phyloP scores from a whole-genome alignment of 371 early-diverging fungal genomes.

The Mucor racemosus region DNA sequence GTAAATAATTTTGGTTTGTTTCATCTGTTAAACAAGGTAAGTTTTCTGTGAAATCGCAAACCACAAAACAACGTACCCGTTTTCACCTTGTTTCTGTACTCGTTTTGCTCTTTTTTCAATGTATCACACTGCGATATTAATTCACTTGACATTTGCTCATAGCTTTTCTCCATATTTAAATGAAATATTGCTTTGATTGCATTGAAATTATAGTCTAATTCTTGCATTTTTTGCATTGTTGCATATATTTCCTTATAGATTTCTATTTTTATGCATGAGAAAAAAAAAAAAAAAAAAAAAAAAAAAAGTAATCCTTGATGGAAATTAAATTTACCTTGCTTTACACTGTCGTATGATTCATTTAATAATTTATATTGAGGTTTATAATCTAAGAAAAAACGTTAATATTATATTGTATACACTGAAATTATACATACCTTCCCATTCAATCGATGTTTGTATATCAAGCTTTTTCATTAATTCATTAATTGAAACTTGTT shows the following conservation, averaged over 20 bases:
- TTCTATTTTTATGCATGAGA: constrained; percentile 11
- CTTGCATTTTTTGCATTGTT: constrained; percentile 32
- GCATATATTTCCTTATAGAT: constrained; percentile 38
- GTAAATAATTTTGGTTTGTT: constrained; percentile 10
- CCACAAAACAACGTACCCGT: neutral
- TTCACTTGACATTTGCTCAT: constrained; percentile 29
- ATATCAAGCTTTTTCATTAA: constrained; percentile 12
- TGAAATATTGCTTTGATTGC: constrained; percentile 29
- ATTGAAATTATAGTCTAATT: constrained; percentile 33
- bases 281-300: too few relatives aligned
- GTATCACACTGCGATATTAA: constrained; percentile 33
- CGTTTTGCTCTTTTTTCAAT: constrained; percentile 18
- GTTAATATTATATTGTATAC: neutral
- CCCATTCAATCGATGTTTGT: constrained; percentile 13
- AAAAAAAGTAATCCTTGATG: neutral
- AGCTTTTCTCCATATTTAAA: constrained; percentile 28
- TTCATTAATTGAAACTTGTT: neutral
- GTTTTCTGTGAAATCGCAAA: neutral
- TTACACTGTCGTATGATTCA: constrained; percentile 32
- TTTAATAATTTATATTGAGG: constrained; percentile 38
- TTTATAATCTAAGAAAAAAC: constrained; percentile 25
- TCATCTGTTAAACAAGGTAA: constrained; percentile 7
- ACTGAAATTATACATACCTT: constrained; percentile 10
- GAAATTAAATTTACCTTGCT: constrained; percentile 21
- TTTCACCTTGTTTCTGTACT: neutral